A percentile compares a stretch with the other conserved stretches of the same genome.
These are phyloP conservation scores for Millerozyma miso DNA, from an alignment of 805 yeast species.

Conservation along the genomic window DNA sequence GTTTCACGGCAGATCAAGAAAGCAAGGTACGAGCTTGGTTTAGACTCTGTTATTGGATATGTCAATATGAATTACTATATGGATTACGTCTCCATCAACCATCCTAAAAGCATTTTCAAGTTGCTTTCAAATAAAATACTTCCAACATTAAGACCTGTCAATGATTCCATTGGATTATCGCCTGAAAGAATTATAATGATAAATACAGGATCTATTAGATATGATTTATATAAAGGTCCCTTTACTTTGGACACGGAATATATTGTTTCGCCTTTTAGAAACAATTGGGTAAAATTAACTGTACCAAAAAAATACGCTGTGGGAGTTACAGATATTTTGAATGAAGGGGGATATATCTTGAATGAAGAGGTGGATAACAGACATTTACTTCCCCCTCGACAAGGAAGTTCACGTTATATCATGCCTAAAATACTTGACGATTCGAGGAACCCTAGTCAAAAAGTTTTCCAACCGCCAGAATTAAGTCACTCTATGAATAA, in stretches of 20 bases:
- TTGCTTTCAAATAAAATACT: slow-evolving; percentile 57
- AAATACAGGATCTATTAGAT: slow-evolving; percentile 86
- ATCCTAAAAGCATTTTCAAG: slow-evolving; percentile 50
- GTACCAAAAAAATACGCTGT: slow-evolving; percentile 58
- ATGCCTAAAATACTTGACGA: neutral
- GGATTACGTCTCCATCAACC: slow-evolving; percentile 55
- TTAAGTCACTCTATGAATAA: neutral
- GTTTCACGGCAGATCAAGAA: slow-evolving; percentile 43
- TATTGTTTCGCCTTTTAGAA: slow-evolving; percentile 81
- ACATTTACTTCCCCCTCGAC: slow-evolving; percentile 21
- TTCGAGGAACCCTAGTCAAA: neutral
- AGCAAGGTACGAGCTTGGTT: slow-evolving; percentile 44
- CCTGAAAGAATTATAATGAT: slow-evolving; percentile 50
- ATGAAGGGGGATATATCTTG: slow-evolving; percentile 48
- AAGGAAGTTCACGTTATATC: slow-evolving; percentile 5
- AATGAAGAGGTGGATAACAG: slow-evolving; percentile 9
- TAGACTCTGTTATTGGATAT: slow-evolving; percentile 57
- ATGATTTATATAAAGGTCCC: slow-evolving; percentile 80
- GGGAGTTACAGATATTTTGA: slow-evolving; percentile 51
- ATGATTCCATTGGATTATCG: slow-evolving; percentile 2
- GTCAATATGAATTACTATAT: slow-evolving; percentile 67
- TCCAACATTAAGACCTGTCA: slow-evolving; percentile 35
- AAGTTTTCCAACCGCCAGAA: neutral
- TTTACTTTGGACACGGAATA: slow-evolving; percentile 77
- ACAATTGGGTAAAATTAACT: slow-evolving; percentile 67